These are phyloP conservation scores for Berberis vulgaris DNA, from an alignment of 164 flowering plant genomes.

Conservation along the genomic window DNA sequence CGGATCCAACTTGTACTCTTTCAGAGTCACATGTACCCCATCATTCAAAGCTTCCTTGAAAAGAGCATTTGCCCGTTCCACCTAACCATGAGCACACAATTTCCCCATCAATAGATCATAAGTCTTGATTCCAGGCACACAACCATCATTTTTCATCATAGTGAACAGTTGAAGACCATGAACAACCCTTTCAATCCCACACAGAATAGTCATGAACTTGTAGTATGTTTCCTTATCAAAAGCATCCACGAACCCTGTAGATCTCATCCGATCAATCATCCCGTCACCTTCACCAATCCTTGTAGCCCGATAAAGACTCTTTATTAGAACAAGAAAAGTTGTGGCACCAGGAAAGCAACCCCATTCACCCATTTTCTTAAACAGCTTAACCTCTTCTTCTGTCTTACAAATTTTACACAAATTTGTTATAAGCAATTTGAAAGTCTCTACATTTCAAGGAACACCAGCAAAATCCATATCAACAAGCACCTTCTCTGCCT, in stretches of 20 bases:
- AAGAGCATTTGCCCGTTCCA: conserved; percentile 56
- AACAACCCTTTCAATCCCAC: conserved; percentile 92
- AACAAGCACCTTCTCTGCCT: conserved; percentile 57
- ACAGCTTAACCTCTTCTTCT: conserved; percentile 60
- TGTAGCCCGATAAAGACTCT: conserved; percentile 91
- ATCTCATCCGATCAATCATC: conserved; percentile 85
- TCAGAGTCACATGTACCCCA: conserved; percentile 44
- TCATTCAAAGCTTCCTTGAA: conserved; percentile 52
- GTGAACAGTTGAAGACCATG: conserved; percentile 74
- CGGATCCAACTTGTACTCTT: conserved; percentile 58
- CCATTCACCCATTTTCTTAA: conserved; percentile 78
- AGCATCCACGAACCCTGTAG: conserved; percentile 54
- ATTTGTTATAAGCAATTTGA: conserved; percentile 65
- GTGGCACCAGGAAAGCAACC: conserved; percentile 60
- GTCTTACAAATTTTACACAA: conserved; percentile 77
- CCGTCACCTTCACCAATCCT: conserved; percentile 91
- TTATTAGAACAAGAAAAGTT: conserved; percentile 51
- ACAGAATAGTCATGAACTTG: conserved; percentile 65
- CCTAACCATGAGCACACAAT: conserved; percentile 53
- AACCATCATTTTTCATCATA: conserved; percentile 80
- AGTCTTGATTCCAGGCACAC: conserved; percentile 62
- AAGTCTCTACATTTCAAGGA: conserved; percentile 76
- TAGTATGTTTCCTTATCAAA: conserved; percentile 61
- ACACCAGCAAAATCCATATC: conserved; percentile 85
- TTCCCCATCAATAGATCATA: conserved; percentile 76